Percentiles rank a stretch among this genome's conserved stretches.
phyloP scores from a whole-genome alignment of 257 asterid genomes.

The Lantana camara region DNA sequence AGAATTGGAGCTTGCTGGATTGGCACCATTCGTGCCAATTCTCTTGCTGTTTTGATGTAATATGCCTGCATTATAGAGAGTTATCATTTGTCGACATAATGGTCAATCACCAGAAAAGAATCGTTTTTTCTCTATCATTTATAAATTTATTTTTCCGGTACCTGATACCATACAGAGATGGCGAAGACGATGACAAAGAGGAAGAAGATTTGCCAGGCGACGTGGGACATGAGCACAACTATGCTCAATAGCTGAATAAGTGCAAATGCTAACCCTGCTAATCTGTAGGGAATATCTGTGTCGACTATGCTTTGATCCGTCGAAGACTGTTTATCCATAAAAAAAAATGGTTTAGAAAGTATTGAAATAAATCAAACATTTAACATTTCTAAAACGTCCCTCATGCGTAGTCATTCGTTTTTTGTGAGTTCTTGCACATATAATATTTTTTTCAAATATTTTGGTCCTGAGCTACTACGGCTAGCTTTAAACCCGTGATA shows the following conservation, averaged over 20 bases:
- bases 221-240: constrained; percentile 70
- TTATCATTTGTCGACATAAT: not conserved
- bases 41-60: constrained; percentile 73
- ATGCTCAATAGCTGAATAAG: constrained; percentile 79
- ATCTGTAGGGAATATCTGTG: constrained; percentile 77
- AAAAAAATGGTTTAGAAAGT: constrained; percentile 7
- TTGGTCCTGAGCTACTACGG: no score
- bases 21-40: constrained; percentile 84
- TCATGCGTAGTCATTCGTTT: no score
- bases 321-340: constrained; percentile 53
- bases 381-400: no score
- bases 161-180: constrained; percentile 86
- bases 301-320: constrained; percentile 89
- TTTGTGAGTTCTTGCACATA: no score
- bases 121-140: no score
- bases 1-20: constrained; percentile 73
- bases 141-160: constrained; percentile 6
- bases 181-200: constrained; percentile 59
- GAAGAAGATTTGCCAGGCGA: constrained; percentile 75
- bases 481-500: no score
- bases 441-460: no score
- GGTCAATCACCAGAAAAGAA: not conserved
- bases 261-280: constrained; percentile 85
- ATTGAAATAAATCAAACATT: not conserved
- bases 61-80: constrained; percentile 49